Evolutionary conservation across 148 eudicot species (phyloP).

Genomic region (Fallopia convolvulus): DNA sequence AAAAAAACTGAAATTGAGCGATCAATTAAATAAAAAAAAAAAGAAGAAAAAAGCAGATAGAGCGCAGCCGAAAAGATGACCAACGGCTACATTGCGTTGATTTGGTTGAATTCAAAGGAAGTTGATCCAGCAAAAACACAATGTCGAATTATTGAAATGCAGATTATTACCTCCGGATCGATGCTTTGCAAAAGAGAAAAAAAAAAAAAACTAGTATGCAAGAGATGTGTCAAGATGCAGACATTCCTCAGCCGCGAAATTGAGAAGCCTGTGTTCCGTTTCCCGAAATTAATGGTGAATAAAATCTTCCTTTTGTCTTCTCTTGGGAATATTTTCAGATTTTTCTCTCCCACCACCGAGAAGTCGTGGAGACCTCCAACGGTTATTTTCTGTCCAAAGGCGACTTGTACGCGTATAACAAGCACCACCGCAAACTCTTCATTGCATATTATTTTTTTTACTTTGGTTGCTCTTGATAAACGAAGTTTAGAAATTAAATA

Average conservation of each 20-base stretch:
- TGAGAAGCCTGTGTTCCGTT: conserved; percentile 17
- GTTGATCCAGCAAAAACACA: neutral
- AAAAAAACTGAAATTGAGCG: neutral
- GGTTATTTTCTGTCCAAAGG: neutral
- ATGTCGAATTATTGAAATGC: neutral
- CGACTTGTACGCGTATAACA: neutral
- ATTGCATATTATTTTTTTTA: neutral
- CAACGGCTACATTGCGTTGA: neutral
- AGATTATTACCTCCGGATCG: conserved; percentile 47
- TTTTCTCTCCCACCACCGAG: neutral
- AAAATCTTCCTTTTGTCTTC: neutral
- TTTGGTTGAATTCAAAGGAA: neutral
- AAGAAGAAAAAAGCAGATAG: neutral
- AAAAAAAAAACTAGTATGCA: conserved; percentile 28
- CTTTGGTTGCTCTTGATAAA: neutral
- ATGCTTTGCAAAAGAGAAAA: conserved; percentile 23
- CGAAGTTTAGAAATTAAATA: no score
- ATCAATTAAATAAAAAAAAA: no score
- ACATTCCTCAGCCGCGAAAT: conserved; percentile 25
- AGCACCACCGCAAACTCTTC: conserved; percentile 7
- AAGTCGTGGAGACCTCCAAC: conserved; percentile 4
- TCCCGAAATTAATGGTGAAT: neutral
- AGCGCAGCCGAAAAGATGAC: neutral
- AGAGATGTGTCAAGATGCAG: conserved; percentile 26
- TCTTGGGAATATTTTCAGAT: conserved; percentile 8